A percentile compares a stretch with the other conserved stretches of the same genome.
Conservation (phyloP, 1,284 basidiomycete species). For the Filobasidium uniguttulatum region DNA sequence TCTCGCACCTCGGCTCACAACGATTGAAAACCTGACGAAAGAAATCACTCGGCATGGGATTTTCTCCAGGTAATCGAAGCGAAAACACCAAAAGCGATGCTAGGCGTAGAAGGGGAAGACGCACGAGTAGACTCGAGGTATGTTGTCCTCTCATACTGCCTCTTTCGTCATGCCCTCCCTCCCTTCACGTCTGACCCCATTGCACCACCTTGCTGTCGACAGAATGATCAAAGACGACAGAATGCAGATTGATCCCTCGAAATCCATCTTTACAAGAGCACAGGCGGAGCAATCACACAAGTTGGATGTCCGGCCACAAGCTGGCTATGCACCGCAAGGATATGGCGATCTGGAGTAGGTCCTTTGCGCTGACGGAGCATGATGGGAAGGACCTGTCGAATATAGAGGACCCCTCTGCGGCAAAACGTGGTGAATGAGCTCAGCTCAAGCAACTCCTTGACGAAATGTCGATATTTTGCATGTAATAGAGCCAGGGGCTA, state of each 20-base stretch:
- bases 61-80: constrained; percentile 68
- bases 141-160: constrained; percentile 22
- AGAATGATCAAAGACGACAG: constrained; percentile 62
- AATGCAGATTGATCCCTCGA: constrained; percentile 41
- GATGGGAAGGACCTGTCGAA: too few species aligned
- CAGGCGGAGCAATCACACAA: constrained; percentile 30
- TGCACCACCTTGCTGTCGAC: background rate
- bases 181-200: background rate
- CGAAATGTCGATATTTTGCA: too few species aligned
- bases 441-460: too few species aligned
- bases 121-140: constrained; percentile 71
- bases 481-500: too few species aligned
- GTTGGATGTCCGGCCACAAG: constrained; percentile 21
- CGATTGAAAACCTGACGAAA: background rate
- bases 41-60: background rate
- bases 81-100: constrained; percentile 71
- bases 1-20: background rate
- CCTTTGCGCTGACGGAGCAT: too few species aligned
- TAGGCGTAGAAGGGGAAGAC: constrained; percentile 83
- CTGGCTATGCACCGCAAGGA: background rate
- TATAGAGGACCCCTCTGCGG: too few species aligned
- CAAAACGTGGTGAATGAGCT: too few species aligned
- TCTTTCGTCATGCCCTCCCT: background rate
- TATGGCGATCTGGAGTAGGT: too few species aligned
- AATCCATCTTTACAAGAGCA: constrained; percentile 40